Base-by-base conservation (phyloP, 768 basidiomycete genomes). In the Auriculariales sp. region DNA sequence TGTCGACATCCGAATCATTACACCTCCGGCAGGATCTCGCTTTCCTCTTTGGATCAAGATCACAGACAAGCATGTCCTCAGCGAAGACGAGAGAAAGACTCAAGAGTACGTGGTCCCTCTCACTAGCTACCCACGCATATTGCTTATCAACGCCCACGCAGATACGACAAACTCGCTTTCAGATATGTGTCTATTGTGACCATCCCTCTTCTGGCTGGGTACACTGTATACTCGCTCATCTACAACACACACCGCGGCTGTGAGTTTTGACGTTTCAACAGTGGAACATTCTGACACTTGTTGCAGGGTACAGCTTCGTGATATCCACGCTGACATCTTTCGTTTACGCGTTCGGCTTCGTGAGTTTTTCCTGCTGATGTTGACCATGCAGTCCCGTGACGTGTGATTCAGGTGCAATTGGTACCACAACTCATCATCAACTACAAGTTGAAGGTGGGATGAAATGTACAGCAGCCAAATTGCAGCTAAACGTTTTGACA, bases 321-420 rank as follows among this genome's bases (percentile, higher is more conserved):
- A 90, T 98, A 52, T 82, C 88, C 35, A 95, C 93, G 1, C 72
- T 94, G 49, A 93, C 91, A 28, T 89, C 85, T 27, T 92, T 88
- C 64, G 86, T 91, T 32, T 90, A 91, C 60, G 90, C 91, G 82
- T 97, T 98, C 64, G 95, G 94, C 53, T 99, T 99, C 65, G 92
- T 95, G 57, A 73, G 92, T 79, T 61, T 50, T 46, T 63, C 50
- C n/a, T 28, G 53, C 49, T 44, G 53, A 22, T 28, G 46, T 6
- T 27, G 28, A 17, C 2, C 11, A 11, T 54, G 52, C 51, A 34
- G 22, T 27, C 53, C 47, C 52, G 29, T 46, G 30, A 52, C 49
- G 47, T 45, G 22, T 45, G 54, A 19, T 28, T 34, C 28, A 29
- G 57, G 28, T 60, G 46, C 88, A 91, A 71, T 73, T 91, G 28